Percentiles rank a stretch among this genome's conserved stretches.
Evolutionary conservation across 345 rosid species (phyloP).

Genomic region (Hypericum perforatum): DNA sequence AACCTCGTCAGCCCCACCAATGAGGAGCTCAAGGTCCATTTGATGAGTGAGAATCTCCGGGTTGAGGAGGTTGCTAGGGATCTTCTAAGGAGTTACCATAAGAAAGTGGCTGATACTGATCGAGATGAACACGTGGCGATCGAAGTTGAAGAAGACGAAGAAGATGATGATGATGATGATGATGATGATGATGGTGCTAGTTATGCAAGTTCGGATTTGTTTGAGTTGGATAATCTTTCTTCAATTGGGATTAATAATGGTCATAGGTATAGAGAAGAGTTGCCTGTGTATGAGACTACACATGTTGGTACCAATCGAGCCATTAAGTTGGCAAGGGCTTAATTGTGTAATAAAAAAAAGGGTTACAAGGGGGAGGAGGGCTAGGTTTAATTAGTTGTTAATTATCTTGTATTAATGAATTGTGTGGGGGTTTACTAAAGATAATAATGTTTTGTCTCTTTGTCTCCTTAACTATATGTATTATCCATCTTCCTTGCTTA

Average conservation of each 20-base stretch:
- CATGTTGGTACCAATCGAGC: slow-evolving; percentile 63
- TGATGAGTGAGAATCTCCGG: slow-evolving; percentile 41
- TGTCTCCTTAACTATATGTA: slow-evolving; percentile 4
- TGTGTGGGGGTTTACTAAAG: slow-evolving; percentile 50
- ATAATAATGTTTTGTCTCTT: slow-evolving; percentile 24
- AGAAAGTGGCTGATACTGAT: slow-evolving; percentile 21
- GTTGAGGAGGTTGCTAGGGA: slow-evolving; percentile 63
- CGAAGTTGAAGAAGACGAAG: background rate
- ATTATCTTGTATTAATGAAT: slow-evolving; percentile 20
- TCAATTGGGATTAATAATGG: slow-evolving; percentile 39
- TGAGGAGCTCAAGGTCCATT: slow-evolving; percentile 18
- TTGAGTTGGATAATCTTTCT: slow-evolving; percentile 83
- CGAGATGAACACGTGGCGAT: background rate
- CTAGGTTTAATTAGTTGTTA: slow-evolving; percentile 1
- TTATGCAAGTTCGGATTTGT: slow-evolving; percentile 87
- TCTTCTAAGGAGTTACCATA: slow-evolving; percentile 49
- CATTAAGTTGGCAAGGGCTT: slow-evolving; percentile 46
- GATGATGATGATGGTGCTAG: slow-evolving; percentile 62
- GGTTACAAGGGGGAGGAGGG: background rate
- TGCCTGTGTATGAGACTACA: slow-evolving; percentile 93
- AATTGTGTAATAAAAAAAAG: slow-evolving; percentile 33
- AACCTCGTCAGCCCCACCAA: slow-evolving; percentile 3
- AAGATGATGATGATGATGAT: slow-evolving; percentile 23
- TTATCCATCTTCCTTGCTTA: too few relatives aligned
- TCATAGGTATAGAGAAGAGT: slow-evolving; percentile 56